Evolutionary conservation across 139 green algal species (phyloP), one percentile per base, ranked within the genome.

Genomic region (Raphidocelis subcapitata): DNA sequence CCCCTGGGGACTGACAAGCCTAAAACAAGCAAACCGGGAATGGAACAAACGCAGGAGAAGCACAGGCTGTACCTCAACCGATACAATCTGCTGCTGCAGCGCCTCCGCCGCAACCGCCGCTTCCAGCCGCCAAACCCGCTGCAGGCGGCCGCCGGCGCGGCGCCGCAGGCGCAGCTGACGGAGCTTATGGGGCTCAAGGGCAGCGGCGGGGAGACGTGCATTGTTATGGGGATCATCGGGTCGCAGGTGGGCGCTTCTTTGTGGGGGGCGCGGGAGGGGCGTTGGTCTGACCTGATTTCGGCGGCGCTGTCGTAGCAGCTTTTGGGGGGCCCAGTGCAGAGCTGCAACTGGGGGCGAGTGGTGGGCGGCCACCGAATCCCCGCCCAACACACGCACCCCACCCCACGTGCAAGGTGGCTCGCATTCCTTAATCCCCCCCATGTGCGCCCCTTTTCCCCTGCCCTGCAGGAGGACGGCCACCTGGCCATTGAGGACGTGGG

Each of bases 131-230:
- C 70, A 28, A 72, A 72, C 33, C 24, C 52, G 44, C 46, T 78
- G 37, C 52, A 68, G 59, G 69, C 67, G 2, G 36, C 51, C 23
- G 21, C 44, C n/a, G 10, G 23, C 28, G 55, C 67, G 33, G 65
- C 18, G 74, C 54, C 61, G 54, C 75, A 73, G 37, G 75, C 68
- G 4, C 72, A 94, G 84, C 78, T 96, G 46, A 92, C 86, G 5
- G 91, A 96, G 76, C 72, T 96, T 8, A 91, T 90, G 64, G 85
- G 88, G 10, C 80, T 96, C 46, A 86, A 92, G 69, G 90, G 90
- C 8, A 36, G 79, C 49, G 75, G 88, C 52, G 87, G 86, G 0
- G 62, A 88, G 73, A 73, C 51, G 14, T 77, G 81, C 12, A 87
- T 84, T 47, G 84, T 98, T 54, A 81, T 95, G 79, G 94, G 94